Evolutionary conservation across 2,329 filamentous ascomycete genomes (phyloP).

Genomic region (Colletotrichum sp.): DNA sequence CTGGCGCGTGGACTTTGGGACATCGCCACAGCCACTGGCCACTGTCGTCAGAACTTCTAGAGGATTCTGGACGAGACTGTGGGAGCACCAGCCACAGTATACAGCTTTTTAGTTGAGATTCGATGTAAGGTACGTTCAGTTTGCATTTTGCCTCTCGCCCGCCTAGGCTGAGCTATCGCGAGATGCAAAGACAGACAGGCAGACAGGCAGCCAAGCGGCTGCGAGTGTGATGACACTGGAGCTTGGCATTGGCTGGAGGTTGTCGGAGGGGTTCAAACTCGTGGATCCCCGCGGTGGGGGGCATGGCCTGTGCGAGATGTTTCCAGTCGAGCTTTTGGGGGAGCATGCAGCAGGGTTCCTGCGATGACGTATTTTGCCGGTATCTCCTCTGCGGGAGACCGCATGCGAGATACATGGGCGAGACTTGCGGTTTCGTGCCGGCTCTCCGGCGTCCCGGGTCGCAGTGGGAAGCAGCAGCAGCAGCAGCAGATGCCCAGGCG

Average conservation of each 20-base stretch:
- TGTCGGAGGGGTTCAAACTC: conserved; percentile 5
- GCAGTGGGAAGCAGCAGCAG: background rate
- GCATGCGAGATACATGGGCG: background rate
- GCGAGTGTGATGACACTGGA: background rate
- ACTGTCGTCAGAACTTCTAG: background rate
- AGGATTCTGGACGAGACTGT: background rate
- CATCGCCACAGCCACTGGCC: background rate
- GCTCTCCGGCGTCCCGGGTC: conserved; percentile 6
- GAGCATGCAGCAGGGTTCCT: background rate
- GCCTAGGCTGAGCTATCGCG: background rate
- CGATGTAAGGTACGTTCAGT: background rate
- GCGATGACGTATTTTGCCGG: background rate
- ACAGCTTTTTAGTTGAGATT: background rate
- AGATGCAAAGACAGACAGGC: background rate
- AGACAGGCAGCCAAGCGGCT: background rate
- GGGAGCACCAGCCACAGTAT: background rate
- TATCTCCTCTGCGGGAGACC: background rate
- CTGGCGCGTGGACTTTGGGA: background rate
- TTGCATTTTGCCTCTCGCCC: background rate
- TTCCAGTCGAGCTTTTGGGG: conserved; percentile 10
- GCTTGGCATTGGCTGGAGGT: background rate
- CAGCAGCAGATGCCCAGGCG: background rate
- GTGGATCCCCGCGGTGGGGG: background rate
- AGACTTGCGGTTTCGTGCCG: background rate
- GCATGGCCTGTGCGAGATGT: conserved; percentile 11